Evolutionary conservation across 2,329 filamentous ascomycete species (phyloP).

Genomic region (Fusarium sp.): DNA sequence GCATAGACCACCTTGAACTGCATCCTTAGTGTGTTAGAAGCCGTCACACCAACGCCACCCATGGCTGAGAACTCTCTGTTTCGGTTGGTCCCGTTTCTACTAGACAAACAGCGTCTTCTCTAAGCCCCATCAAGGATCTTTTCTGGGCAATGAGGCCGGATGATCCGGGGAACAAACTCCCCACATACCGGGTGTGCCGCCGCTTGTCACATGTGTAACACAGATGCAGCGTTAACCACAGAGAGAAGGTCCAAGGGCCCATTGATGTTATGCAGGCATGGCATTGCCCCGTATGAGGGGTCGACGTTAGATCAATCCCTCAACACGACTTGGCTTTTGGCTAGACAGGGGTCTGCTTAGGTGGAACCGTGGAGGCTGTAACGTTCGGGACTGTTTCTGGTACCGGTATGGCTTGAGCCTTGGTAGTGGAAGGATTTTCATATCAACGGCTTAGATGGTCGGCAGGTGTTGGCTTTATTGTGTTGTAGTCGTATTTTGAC

Average conservation of each 20-base stretch:
- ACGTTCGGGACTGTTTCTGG: conserved; percentile 2
- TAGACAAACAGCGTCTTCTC: conserved; percentile 2
- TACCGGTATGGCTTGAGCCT: background rate
- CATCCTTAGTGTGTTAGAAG: background rate
- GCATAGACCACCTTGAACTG: background rate
- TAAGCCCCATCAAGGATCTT: conserved; percentile 12
- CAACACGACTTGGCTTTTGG: conserved; percentile 29
- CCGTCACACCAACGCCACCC: conserved; percentile 1
- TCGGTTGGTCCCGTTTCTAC: conserved; percentile 18
- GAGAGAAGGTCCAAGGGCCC: conserved; percentile 25
- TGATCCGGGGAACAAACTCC: conserved; percentile 8
- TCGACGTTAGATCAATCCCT: background rate
- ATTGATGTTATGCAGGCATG: background rate
- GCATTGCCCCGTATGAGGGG: background rate
- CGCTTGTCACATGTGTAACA: conserved; percentile 23
- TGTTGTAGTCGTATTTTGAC: conserved; percentile 20
- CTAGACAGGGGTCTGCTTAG: conserved; percentile 15
- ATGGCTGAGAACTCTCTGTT: background rate
- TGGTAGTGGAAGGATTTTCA: background rate
- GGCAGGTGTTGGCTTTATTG: background rate
- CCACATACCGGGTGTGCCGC: conserved; percentile 18
- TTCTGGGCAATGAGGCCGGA: conserved; percentile 10
- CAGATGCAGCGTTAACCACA: conserved; percentile 18
- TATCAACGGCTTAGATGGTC: background rate
- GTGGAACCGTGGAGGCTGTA: background rate